phyloP scores from a whole-genome alignment of 306 rosid genomes.

The Cajanus cajan region DNA sequence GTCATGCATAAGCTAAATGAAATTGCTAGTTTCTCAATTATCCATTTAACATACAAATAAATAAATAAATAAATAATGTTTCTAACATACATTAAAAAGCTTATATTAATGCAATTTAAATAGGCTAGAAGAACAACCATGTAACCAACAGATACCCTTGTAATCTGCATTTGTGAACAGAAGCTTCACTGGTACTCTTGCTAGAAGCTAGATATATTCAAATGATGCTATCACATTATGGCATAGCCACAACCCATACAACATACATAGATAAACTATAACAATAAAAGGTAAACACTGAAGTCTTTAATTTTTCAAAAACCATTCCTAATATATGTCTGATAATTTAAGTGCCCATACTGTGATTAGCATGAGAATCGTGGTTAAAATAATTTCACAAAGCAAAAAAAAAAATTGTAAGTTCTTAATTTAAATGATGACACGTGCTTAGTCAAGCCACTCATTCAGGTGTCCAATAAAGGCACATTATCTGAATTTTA shows the following conservation, averaged over 20 bases:
- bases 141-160: not conserved
- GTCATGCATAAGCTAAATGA: not conserved
- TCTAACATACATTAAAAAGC: not conserved
- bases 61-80: not conserved
- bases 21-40: not conserved
- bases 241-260: not conserved
- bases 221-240: not conserved
- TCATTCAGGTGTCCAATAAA: not conserved
- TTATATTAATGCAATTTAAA: not conserved
- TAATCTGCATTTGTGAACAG: not conserved
- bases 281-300: not conserved
- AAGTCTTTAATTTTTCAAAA: not conserved
- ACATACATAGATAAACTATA: not conserved
- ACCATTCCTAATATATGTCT: not conserved
- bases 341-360: not conserved
- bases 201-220: not conserved
- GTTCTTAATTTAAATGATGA: not conserved
- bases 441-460: not conserved
- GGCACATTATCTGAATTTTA: not conserved
- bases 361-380: not conserved
- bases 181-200: not conserved
- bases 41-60: not conserved
- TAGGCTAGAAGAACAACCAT: not conserved
- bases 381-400: not conserved
- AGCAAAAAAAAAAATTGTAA: not conserved